A percentile compares a stretch with the other conserved stretches of the same genome.
These are phyloP conservation scores for Kodamaea suecica DNA, from an alignment of 1,139 yeast genomes.

Conservation along the genomic window DNA sequence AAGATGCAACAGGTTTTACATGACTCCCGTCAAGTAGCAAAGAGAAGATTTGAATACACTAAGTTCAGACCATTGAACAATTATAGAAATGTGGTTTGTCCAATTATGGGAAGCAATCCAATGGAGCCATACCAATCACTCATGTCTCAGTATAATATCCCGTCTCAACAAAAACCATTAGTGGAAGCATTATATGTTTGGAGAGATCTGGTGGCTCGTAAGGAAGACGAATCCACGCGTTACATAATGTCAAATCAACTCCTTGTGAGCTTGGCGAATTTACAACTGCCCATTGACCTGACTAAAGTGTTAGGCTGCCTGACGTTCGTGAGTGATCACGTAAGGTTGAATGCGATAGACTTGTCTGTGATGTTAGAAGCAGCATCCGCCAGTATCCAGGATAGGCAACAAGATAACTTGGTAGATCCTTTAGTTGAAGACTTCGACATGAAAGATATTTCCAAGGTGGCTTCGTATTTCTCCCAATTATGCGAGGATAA, in stretches of 20 bases:
- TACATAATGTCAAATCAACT: slow-evolving; percentile 82
- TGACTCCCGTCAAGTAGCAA: slow-evolving; percentile 79
- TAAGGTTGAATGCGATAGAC: slow-evolving; percentile 53
- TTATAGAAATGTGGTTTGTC: slow-evolving; percentile 40
- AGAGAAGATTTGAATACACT: slow-evolving; percentile 75
- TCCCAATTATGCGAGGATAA: slow-evolving; percentile 7
- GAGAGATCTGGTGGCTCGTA: slow-evolving; percentile 78
- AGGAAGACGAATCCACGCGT: slow-evolving; percentile 79
- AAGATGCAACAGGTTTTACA: slow-evolving; percentile 62
- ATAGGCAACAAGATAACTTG: slow-evolving; percentile 17
- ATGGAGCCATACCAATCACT: slow-evolving; percentile 57
- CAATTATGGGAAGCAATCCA: slow-evolving; percentile 44
- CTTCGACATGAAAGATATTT: slow-evolving; percentile 14
- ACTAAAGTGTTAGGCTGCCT: slow-evolving; percentile 55
- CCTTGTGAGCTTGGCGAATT: slow-evolving; percentile 58
- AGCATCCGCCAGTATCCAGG: slow-evolving; percentile 14
- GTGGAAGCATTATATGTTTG: slow-evolving; percentile 67
- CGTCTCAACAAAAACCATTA: slow-evolving; percentile 51
- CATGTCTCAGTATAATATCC: slow-evolving; percentile 65
- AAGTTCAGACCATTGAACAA: slow-evolving; percentile 49
- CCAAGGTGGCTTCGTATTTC: slow-evolving; percentile 1
- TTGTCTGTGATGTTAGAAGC: slow-evolving; percentile 53
- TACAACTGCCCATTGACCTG: slow-evolving; percentile 53
- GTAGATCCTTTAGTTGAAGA: slow-evolving; percentile 14
- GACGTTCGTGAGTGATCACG: slow-evolving; percentile 52